phyloP scores from a whole-genome alignment of 768 basidiomycete species.

The Podaxis rugospora region DNA sequence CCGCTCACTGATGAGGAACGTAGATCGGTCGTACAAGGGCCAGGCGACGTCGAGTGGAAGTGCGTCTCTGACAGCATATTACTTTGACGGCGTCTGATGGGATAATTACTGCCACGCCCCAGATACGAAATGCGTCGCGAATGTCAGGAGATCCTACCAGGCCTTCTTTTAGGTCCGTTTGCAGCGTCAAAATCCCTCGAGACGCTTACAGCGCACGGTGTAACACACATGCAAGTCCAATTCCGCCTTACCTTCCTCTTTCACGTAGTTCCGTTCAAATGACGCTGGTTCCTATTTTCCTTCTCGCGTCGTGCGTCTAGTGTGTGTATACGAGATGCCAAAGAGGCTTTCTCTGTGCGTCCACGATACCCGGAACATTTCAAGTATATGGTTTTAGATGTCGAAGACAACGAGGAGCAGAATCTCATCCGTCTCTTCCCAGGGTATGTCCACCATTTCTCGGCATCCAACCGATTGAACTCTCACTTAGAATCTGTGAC shows the following conservation, averaged over 20 bases:
- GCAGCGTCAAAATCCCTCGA: conserved; percentile 82
- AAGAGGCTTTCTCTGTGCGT: conserved; percentile 85
- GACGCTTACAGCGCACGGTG: conserved; percentile 54
- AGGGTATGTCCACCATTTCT: conserved; percentile 38
- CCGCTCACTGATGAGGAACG: conserved; percentile 38
- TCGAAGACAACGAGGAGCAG: conserved; percentile 92
- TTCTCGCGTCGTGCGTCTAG: conserved; percentile 31
- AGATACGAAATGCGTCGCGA: conserved; percentile 97
- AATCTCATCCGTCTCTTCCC: conserved; percentile 91
- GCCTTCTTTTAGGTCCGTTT: conserved; percentile 81
- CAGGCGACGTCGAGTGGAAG: conserved; percentile 85
- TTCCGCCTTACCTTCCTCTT: conserved; percentile 15
- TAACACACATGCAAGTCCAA: conserved; percentile 74
- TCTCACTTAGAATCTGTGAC: background rate
- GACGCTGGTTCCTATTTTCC: background rate
- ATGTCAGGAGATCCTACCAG: conserved; percentile 86
- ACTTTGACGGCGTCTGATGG: background rate
- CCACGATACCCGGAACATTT: conserved; percentile 83
- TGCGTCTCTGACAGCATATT: conserved; percentile 24
- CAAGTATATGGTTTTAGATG: conserved; percentile 75
- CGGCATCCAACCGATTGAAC: background rate
- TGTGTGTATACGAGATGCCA: conserved; percentile 84
- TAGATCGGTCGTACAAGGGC: conserved; percentile 67
- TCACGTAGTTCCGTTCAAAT: background rate
- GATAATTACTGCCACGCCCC: background rate